Percentiles rank a stretch among this genome's conserved stretches.
Conservation (phyloP, 768 basidiomycete species). For the Collybia mongolica region DNA sequence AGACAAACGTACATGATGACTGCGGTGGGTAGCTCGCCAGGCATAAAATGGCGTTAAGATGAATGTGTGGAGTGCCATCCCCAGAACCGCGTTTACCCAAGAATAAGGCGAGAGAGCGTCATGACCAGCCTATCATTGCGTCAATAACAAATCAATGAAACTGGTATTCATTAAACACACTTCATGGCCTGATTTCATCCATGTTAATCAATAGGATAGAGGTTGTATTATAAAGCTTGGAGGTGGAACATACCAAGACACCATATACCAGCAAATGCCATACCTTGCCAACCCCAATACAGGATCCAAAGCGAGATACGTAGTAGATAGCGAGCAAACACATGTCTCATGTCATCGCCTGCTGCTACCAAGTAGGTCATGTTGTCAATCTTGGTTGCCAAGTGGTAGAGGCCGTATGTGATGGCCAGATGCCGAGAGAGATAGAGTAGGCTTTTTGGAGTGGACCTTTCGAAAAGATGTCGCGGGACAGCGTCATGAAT, state of each 20-base stretch:
- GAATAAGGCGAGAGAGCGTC: conserved; percentile 41
- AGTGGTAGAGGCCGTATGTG: conserved; percentile 34
- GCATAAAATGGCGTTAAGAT: conserved; percentile 60
- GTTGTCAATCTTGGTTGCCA: conserved; percentile 34
- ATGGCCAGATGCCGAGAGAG: conserved; percentile 39
- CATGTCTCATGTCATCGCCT: conserved; percentile 4
- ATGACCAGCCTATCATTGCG: conserved; percentile 42
- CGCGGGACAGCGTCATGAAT: conserved; percentile 47
- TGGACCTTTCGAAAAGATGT: conserved; percentile 45
- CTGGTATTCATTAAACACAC: conserved; percentile 18
- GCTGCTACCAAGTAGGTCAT: conserved; percentile 4
- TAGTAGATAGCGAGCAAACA: conserved; percentile 16
- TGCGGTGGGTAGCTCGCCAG: conserved; percentile 67
- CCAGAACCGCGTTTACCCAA: conserved; percentile 35
- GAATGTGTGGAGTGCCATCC: conserved; percentile 42
- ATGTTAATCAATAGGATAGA: background rate
- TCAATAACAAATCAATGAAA: background rate
- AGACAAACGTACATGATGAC: conserved; percentile 51
- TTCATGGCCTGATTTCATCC: conserved; percentile 37
- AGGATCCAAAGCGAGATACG: conserved; percentile 35
- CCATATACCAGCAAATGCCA: conserved; percentile 43
- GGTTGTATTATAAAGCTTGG: background rate
- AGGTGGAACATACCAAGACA: conserved; percentile 32
- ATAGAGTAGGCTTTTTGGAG: conserved; percentile 41
- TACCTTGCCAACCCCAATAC: conserved; percentile 54